phyloP scores from a whole-genome alignment of 306 rosid genomes.

The Trifolium subterraneum region DNA sequence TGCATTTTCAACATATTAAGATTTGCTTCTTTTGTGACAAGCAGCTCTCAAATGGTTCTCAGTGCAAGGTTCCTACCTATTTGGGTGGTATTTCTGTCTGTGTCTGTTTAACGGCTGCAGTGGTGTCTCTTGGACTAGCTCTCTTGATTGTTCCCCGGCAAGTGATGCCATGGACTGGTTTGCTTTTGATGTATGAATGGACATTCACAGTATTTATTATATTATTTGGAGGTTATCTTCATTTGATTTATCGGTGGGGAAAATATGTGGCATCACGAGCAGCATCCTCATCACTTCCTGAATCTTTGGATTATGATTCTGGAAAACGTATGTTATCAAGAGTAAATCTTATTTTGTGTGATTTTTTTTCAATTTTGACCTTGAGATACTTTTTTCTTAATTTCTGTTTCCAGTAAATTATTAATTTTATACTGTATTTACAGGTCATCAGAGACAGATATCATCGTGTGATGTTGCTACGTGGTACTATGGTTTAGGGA shows the following conservation, averaged over 20 bases:
- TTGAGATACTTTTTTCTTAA: slow-evolving; percentile 1
- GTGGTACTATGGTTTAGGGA: slow-evolving; percentile 81
- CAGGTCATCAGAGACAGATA: slow-evolving; percentile 84
- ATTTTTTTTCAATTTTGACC: slow-evolving; percentile 29
- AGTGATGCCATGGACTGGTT: slow-evolving; percentile 98
- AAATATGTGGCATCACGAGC: slow-evolving; percentile 58
- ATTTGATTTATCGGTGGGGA: slow-evolving; percentile 77
- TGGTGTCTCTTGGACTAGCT: slow-evolving; percentile 67
- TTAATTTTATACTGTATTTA: slow-evolving; percentile 31
- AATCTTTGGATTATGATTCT: slow-evolving; percentile 68
- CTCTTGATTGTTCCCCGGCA: slow-evolving; percentile 83
- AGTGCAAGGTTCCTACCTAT: slow-evolving; percentile 75
- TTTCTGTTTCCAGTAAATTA: neutral
- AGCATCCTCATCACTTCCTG: slow-evolving; percentile 60
- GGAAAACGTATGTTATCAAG: slow-evolving; percentile 68
- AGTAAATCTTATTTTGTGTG: slow-evolving; percentile 18
- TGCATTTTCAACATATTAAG: slow-evolving; percentile 34
- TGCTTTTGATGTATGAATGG: slow-evolving; percentile 98
- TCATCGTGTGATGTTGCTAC: slow-evolving; percentile 63
- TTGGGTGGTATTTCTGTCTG: slow-evolving; percentile 78
- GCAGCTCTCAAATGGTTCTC: slow-evolving; percentile 53
- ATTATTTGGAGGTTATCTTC: slow-evolving; percentile 82
- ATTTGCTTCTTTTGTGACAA: slow-evolving; percentile 40
- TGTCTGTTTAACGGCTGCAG: slow-evolving; percentile 68
- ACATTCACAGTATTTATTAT: slow-evolving; percentile 77